These are phyloP conservation scores for Ilex asprella DNA, from an alignment of 257 asterid genomes.

Conservation along the genomic window DNA sequence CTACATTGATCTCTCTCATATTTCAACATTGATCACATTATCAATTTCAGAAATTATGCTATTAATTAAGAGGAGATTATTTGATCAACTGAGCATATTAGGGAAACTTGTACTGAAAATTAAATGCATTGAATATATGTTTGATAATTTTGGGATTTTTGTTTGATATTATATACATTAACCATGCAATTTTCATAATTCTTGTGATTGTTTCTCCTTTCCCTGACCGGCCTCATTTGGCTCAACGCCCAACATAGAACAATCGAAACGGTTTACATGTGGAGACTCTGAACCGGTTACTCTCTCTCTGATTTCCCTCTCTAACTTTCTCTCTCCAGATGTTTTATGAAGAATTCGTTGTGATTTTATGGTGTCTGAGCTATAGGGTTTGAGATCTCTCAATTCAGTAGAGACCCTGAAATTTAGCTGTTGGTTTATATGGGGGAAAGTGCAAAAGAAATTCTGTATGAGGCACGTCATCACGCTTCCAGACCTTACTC, in stretches of 20 bases:
- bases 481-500: conserved; percentile 72
- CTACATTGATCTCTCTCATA: too few species aligned
- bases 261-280: conserved; percentile 1
- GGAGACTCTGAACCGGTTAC: too few species aligned
- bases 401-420: conserved; percentile 2
- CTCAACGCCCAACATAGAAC: neutral
- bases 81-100: too few species aligned
- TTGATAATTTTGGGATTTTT: too few species aligned
- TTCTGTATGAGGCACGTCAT: conserved; percentile 60
- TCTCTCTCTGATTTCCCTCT: neutral
- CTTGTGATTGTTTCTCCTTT: too few species aligned
- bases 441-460: conserved; percentile 41
- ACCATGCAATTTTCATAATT: too few species aligned
- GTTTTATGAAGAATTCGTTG: conserved; percentile 9
- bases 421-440: conserved; percentile 19
- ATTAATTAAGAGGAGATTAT: too few species aligned
- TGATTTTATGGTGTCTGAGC: conserved; percentile 10
- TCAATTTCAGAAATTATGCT: too few species aligned
- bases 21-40: too few species aligned
- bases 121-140: too few species aligned
- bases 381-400: conserved; percentile 32
- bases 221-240: neutral
- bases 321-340: neutral
- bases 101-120: too few species aligned
- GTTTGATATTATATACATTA: too few species aligned